These are phyloP conservation scores for Leccinum fallax DNA, from an alignment of 1,284 basidiomycete genomes.

Conservation along the genomic window DNA sequence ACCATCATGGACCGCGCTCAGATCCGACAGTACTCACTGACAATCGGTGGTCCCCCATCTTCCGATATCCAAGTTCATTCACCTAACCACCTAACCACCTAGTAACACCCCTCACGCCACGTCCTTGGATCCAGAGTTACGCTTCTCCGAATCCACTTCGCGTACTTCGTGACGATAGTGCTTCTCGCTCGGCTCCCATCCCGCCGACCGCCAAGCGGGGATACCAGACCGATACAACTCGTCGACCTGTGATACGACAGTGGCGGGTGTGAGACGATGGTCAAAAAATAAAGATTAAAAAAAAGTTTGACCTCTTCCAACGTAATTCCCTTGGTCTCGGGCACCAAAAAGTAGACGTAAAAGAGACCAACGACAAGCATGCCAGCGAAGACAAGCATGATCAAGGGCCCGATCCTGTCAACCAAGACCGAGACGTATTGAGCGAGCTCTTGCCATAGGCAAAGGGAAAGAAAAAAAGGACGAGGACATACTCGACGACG, in stretches of 20 bases:
- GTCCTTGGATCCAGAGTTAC: conserved; percentile 25
- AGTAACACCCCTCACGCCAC: background rate
- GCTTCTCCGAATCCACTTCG: conserved; percentile 22
- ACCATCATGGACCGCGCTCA: background rate
- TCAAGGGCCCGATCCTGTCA: conserved; percentile 69
- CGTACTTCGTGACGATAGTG: conserved; percentile 14
- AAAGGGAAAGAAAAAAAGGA: background rate
- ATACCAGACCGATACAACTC: conserved; percentile 33
- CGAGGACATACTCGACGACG: conserved; percentile 38
- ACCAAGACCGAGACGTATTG: background rate
- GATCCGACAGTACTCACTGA: background rate
- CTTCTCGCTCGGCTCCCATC: conserved; percentile 31
- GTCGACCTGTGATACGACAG: conserved; percentile 26
- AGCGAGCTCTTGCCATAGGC: background rate
- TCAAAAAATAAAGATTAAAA: background rate
- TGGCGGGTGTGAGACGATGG: background rate
- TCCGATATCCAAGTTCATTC: background rate
- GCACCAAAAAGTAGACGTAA: conserved; percentile 45
- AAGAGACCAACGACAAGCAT: conserved; percentile 70
- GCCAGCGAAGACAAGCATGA: conserved; percentile 76
- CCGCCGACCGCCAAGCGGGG: conserved; percentile 25
- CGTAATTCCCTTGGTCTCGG: conserved; percentile 34
- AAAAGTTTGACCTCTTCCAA: conserved; percentile 28
- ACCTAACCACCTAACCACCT: background rate
- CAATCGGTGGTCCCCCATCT: background rate